Percentiles rank a stretch among this genome's conserved stretches.
phyloP scores from a whole-genome alignment of 2,329 filamentous ascomycete species.

The Sphaceloma murrayae region DNA sequence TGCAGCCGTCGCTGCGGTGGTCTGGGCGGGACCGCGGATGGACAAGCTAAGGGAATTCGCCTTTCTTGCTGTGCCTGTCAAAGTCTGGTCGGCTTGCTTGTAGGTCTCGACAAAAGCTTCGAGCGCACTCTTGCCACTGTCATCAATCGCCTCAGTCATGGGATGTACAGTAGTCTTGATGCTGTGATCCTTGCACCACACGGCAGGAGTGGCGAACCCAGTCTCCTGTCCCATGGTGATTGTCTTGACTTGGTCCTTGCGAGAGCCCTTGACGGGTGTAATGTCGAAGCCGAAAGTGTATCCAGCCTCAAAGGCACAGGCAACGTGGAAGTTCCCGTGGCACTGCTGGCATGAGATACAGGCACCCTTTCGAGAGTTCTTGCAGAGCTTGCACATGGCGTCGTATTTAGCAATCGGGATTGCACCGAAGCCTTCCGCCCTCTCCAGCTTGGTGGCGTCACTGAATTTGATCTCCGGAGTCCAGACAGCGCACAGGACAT shows the following conservation, averaged over 20 bases:
- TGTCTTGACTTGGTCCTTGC: conserved; percentile 68
- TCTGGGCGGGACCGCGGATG: conserved; percentile 44
- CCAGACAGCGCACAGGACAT: conserved; percentile 87
- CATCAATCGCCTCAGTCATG: conserved; percentile 66
- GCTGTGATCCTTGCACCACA: conserved; percentile 84
- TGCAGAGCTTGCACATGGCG: conserved; percentile 76
- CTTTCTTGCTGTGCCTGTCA: conserved; percentile 89
- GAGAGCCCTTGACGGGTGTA: conserved; percentile 76
- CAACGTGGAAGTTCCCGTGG: conserved; percentile 65
- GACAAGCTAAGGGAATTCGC: conserved; percentile 65
- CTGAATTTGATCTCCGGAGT: conserved; percentile 89
- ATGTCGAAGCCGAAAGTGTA: conserved; percentile 86
- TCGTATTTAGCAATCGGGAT: conserved; percentile 66
- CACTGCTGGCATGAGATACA: conserved; percentile 77
- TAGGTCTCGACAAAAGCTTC: conserved; percentile 81
- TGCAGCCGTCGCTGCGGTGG: conserved; percentile 25
- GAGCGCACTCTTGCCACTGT: conserved; percentile 65
- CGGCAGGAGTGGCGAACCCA: conserved; percentile 70
- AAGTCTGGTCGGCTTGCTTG: conserved; percentile 84
- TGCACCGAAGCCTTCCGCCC: conserved; percentile 80
- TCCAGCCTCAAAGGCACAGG: conserved; percentile 76
- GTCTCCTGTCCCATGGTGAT: conserved; percentile 72
- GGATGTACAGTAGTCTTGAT: conserved; percentile 64
- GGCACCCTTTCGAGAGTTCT: conserved; percentile 54
- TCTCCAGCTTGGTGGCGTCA: conserved; percentile 68